phyloP scores from a whole-genome alignment of 202 grass and related monocot genomes.

The Zoysia matrella region DNA sequence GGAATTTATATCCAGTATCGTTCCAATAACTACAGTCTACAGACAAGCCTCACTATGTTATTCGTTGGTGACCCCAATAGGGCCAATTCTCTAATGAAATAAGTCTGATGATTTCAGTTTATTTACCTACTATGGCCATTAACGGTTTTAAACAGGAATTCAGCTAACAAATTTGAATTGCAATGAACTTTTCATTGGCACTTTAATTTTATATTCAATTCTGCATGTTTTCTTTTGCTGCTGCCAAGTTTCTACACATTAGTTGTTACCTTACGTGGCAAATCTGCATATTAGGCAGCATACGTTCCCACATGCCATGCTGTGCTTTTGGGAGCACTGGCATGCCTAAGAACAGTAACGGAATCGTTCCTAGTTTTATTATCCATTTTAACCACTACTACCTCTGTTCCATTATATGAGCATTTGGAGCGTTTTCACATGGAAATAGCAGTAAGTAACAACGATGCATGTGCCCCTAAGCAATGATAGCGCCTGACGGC shows the following conservation, averaged over 20 bases:
- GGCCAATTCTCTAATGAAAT: background rate
- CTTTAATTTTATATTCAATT: background rate
- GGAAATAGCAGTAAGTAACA: too few relatives aligned
- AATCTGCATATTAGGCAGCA: slow-evolving; percentile 5
- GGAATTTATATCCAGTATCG: slow-evolving; percentile 15
- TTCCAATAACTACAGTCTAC: slow-evolving; percentile 2
- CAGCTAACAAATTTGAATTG: background rate
- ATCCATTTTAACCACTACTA: background rate
- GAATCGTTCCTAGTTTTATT: background rate
- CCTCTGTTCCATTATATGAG: background rate
- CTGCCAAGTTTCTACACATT: background rate
- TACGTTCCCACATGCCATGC: background rate
- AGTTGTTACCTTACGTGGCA: background rate
- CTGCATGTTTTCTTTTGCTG: background rate
- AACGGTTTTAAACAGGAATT: background rate
- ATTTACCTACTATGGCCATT: background rate
- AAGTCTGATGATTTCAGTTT: background rate
- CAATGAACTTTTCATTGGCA: background rate
- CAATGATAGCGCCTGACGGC: too few relatives aligned
- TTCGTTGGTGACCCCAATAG: background rate
- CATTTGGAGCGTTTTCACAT: too few relatives aligned
- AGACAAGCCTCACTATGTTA: slow-evolving; percentile 2
- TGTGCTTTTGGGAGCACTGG: background rate
- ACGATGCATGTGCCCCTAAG: too few relatives aligned
- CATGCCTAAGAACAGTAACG: slow-evolving; percentile 4